These are phyloP conservation scores for Stagonosporopsis vannaccii DNA, from an alignment of 2,329 filamentous ascomycete species.

Conservation along the genomic window DNA sequence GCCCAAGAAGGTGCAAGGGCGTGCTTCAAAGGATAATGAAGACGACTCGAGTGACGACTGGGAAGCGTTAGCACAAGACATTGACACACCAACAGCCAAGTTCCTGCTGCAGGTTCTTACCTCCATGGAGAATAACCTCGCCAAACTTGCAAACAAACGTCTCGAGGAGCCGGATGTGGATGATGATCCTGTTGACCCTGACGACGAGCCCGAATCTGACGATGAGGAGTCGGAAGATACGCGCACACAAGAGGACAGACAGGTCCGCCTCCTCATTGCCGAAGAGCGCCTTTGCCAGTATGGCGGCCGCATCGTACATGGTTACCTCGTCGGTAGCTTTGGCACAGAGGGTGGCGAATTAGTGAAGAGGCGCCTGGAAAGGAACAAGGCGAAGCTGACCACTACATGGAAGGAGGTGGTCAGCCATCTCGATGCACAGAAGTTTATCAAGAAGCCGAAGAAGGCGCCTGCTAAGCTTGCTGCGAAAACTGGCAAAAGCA, in stretches of 20 bases:
- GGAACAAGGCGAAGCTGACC: conserved; percentile 83
- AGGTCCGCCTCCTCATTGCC: conserved; percentile 73
- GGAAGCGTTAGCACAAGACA: conserved; percentile 71
- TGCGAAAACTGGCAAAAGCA: conserved; percentile 54
- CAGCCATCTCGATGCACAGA: conserved; percentile 72
- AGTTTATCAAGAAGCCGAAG: conserved; percentile 45
- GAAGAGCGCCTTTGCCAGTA: conserved; percentile 88
- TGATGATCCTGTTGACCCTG: conserved; percentile 73
- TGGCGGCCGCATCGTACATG: conserved; percentile 83
- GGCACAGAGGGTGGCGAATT: conserved; percentile 62
- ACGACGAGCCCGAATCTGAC: conserved; percentile 67
- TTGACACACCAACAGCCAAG: conserved; percentile 67
- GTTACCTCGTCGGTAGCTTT: conserved; percentile 76
- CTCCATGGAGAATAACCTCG: conserved; percentile 73
- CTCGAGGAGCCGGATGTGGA: conserved; percentile 64
- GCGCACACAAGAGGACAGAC: conserved; percentile 57
- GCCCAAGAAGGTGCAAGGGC: conserved; percentile 41
- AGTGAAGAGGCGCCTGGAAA: conserved; percentile 73
- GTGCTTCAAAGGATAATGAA: conserved; percentile 10
- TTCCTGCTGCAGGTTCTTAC: conserved; percentile 80
- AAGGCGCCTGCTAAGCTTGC: conserved; percentile 48
- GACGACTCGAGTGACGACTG: conserved; percentile 55
- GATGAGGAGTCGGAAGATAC: conserved; percentile 60
- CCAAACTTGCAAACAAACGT: conserved; percentile 44
- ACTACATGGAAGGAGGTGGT: conserved; percentile 86